phyloP scores from a whole-genome alignment of 1,139 yeast genomes.

The Trichomonascaceae sp. region DNA sequence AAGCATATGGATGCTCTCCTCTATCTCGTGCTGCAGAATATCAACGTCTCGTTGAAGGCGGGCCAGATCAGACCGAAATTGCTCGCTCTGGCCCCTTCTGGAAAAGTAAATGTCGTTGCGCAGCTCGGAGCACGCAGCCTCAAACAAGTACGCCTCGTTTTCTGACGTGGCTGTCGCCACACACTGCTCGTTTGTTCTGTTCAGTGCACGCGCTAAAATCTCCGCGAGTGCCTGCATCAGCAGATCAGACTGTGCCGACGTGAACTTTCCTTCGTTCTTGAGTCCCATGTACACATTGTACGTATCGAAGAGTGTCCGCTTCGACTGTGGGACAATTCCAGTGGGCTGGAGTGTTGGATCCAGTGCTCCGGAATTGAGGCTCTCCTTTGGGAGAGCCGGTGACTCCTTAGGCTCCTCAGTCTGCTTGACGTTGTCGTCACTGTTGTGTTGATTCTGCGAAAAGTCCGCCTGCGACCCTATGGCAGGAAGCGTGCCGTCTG shows the following conservation, averaged over 20 bases:
- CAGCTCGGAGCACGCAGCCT: slow-evolving; percentile 85
- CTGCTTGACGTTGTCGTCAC: too few species aligned
- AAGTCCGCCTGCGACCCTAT: too few species aligned
- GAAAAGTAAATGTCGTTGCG: slow-evolving; percentile 65
- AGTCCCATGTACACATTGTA: slow-evolving; percentile 26
- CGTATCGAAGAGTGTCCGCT: too few species aligned
- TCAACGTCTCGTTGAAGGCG: slow-evolving; percentile 57
- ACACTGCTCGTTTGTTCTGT: slow-evolving; percentile 43
- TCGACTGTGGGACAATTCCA: too few species aligned
- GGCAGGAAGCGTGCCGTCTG: too few species aligned
- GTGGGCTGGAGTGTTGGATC: too few species aligned
- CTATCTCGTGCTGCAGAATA: slow-evolving; percentile 66
- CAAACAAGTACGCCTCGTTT: slow-evolving; percentile 76
- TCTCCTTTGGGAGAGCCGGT: too few species aligned
- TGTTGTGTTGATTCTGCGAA: too few species aligned
- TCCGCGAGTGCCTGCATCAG: slow-evolving; percentile 28
- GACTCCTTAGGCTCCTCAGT: too few species aligned
- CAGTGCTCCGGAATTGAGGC: too few species aligned
- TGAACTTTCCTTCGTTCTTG: slow-evolving; percentile 27
- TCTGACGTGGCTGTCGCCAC: slow-evolving; percentile 63
- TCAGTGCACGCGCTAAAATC: slow-evolving; percentile 31
- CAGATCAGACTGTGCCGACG: slow-evolving; percentile 28
- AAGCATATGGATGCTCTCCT: slow-evolving; percentile 50
- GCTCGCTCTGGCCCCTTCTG: slow-evolving; percentile 59
- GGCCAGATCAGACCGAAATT: slow-evolving; percentile 52